Evolutionary conservation across 1,284 basidiomycete genomes (phyloP).

Genomic region (Naganishia cerealis): DNA sequence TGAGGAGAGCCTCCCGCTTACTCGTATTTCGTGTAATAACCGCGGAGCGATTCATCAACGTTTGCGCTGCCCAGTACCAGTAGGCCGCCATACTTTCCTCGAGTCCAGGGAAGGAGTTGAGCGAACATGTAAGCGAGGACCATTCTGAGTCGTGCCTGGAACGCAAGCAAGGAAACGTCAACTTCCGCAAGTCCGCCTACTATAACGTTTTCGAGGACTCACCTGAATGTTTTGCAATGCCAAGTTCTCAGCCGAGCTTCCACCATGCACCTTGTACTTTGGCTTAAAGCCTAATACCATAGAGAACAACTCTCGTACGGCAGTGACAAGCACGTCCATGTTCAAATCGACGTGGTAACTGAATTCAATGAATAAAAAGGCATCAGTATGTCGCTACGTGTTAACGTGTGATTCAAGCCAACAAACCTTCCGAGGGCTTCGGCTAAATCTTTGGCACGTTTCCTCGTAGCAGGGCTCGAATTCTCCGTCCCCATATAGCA

Average conservation of each 20-base stretch:
- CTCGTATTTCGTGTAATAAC: slow-evolving; percentile 98
- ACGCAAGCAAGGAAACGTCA: slow-evolving; percentile 18
- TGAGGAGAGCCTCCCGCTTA: slow-evolving; percentile 52
- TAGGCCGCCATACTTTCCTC: slow-evolving; percentile 79
- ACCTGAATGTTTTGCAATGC: slow-evolving; percentile 97
- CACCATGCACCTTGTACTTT: slow-evolving; percentile 84
- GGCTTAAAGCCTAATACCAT: slow-evolving; percentile 81
- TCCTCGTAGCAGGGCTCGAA: slow-evolving; percentile 80
- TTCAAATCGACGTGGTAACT: slow-evolving; percentile 94
- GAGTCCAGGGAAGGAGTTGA: slow-evolving; percentile 88
- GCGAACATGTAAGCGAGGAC: slow-evolving; percentile 96
- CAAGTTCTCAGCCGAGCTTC: slow-evolving; percentile 82
- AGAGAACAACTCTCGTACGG: slow-evolving; percentile 78
- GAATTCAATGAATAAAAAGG: neutral
- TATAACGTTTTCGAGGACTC: slow-evolving; percentile 19
- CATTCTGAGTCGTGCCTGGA: slow-evolving; percentile 85
- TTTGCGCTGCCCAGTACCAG: slow-evolving; percentile 95
- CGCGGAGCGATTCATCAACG: slow-evolving; percentile 94
- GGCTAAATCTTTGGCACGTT: slow-evolving; percentile 80
- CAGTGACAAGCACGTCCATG: slow-evolving; percentile 88
- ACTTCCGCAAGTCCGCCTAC: slow-evolving; percentile 5
- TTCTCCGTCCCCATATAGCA: slow-evolving; percentile 99
- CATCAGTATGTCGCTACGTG: neutral
- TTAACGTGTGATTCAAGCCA: slow-evolving; percentile 2
- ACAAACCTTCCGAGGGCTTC: slow-evolving; percentile 80